Base-by-base conservation (phyloP, 139 green algal species). In the Haematococcus lacustris region DNA sequence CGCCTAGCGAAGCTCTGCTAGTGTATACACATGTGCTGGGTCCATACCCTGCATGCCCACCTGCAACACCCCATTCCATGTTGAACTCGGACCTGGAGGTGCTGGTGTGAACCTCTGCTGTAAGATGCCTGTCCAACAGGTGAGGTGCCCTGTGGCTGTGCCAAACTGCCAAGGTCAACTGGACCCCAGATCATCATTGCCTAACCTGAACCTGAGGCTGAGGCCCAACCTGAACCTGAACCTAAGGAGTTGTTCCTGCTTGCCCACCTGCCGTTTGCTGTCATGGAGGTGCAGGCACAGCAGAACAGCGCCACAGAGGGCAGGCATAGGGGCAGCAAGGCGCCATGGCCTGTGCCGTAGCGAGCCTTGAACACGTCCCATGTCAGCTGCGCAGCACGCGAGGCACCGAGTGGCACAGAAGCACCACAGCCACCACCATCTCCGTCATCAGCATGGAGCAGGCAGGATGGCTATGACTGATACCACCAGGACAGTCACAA, bases 341-440 rank as follows among this genome's bases (percentile, higher is more conserved):
- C 76, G 40, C 76, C 70, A 25, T 38, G 38, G 2, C 76, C 76
- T 32, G 28, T 71, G 50, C 66, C 70, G 71, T 81, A 81, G 40
- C 70, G 66, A 6, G 40, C 41, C 28, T 60, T 2, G 34, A 71
- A 71, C 66, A 71, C 39, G 41, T 71, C 66, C 39, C 40, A 71
- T 5, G 30, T 39, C 28, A 71, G 38, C 41, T 71, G 66, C 63
- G 25, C n/a, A n/a, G n/a, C n/a, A n/a, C n/a, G n/a, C n/a, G n/a
- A n/a, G n/a, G n/a, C n/a, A n/a, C n/a, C n/a, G n/a, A n/a, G n/a
- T n/a, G n/a, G n/a, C n/a, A n/a, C n/a, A n/a, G n/a, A n/a, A n/a
- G n/a, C n/a, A n/a, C n/a, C n/a, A n/a, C n/a, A n/a, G n/a, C n/a
- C n/a, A n/a, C n/a, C n/a, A n/a, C n/a, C n/a, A n/a, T n/a, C n/a